Evolutionary conservation across 2,329 filamentous ascomycete genomes (phyloP), one percentile per base, ranked within the genome.

Genomic region (Colletotrichum karsti): DNA sequence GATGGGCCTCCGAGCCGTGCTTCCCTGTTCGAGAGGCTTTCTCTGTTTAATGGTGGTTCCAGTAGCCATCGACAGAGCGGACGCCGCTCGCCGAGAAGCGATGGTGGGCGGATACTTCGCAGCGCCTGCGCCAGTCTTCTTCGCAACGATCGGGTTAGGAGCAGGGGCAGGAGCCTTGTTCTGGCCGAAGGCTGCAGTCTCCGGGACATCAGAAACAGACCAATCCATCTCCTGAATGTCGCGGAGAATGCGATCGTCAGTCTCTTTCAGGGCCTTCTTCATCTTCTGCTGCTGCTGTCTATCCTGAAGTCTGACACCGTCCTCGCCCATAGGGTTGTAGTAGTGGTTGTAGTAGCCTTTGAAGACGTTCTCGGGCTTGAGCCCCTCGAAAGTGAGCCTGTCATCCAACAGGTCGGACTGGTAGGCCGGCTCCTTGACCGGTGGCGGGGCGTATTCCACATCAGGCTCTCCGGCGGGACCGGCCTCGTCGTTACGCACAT

Each of bases 391-490:
- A 1, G 84, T 89, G 39, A 91, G 78, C 50, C 82, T 83, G 1
- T 82, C 84, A 50, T 84, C 80, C 5, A 92, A 89, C 65, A 92
- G 85, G 60, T 93, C 91, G 20, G 91, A 92, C 72, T 91, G 85
- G 74, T 93, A 93, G 0, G 88, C 87, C 10, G 89, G 81, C n/a
- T 89, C 85, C 72, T 86, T 87, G 1, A 90, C 87, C 68, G 85
- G 91, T 0, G 94, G 93, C 6, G 95, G 94, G 77, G 94, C 94
- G 78, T 97, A 97, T 83, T 98, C 96, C 68, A 95, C 89, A 61
- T 98, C 95, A 26, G 91, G 90, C 48, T 93, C 89, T 26, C 87
- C 82, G 13, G 81, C 73, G 3, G 77, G 75, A 56, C 83, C 84
- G 28, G 76, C 77, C 41, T 81, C 79, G 57, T 91, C 87, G 5